These are phyloP conservation scores for Austroboletus novae-zelandiae DNA, from an alignment of 1,284 basidiomycete genomes.

Conservation along the genomic window DNA sequence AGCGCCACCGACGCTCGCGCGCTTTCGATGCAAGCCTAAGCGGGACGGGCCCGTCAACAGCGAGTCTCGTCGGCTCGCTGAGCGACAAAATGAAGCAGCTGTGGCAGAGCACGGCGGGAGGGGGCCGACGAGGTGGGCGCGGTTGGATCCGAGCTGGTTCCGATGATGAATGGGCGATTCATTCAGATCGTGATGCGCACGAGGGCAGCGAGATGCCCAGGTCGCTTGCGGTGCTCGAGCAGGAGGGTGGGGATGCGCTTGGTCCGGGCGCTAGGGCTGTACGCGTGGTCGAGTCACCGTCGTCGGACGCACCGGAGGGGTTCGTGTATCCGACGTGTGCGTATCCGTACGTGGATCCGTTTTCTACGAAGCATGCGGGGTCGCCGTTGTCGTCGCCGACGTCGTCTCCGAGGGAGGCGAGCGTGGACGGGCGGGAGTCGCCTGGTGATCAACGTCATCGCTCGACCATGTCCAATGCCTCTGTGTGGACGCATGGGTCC, in stretches of 20 bases:
- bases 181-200: slow-evolving; percentile 18
- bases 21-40: slow-evolving; percentile 1
- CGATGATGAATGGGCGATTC: slow-evolving; percentile 38
- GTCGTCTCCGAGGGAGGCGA: slow-evolving; percentile 23
- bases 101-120: slow-evolving; percentile 15
- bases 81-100: slow-evolving; percentile 17
- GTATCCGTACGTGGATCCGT: slow-evolving; percentile 21
- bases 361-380: slow-evolving; percentile 18
- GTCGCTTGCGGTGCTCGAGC: slow-evolving; percentile 9
- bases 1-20: slow-evolving; percentile 18
- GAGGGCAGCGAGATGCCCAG: slow-evolving; percentile 7
- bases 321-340: slow-evolving; percentile 3
- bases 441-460: slow-evolving; percentile 24
- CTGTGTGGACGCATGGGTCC: slow-evolving; percentile 40
- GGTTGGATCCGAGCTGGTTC: slow-evolving; percentile 45
- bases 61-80: slow-evolving; percentile 10
- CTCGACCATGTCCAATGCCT: slow-evolving; percentile 33
- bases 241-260: not conserved
- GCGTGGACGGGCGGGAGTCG: slow-evolving; percentile 15
- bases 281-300: slow-evolving; percentile 26
- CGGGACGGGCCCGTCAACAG: slow-evolving; percentile 3
- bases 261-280: not conserved
- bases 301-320: slow-evolving; percentile 21
- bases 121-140: slow-evolving; percentile 25
- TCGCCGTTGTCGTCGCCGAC: slow-evolving; percentile 23